Base-by-base conservation (phyloP, 768 basidiomycete species). In the Leucocoprinus leucothites region DNA sequence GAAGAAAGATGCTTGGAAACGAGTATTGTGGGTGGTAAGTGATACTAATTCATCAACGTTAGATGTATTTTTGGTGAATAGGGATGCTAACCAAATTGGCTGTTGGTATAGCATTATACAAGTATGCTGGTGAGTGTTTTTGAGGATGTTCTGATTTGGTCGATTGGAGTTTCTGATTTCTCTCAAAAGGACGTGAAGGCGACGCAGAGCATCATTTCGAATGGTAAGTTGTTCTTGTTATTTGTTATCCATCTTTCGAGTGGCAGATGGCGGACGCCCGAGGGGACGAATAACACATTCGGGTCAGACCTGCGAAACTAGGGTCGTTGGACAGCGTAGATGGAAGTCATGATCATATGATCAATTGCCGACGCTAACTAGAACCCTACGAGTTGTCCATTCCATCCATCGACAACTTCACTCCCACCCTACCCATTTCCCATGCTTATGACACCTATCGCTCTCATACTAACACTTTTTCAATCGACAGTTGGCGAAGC, bases 1-100 rank as follows among this genome's bases (percentile, higher is more conserved):
- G 62, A 78, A 81, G 59, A 84, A 85, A 57, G 87, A 89, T 63
- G 69, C 72, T 26, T 75, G 77, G 16, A 75, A 76, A 53, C 78
- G 89, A 42, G 77, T 77, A 46, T 72, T 91, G 16, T 90, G 83
- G 64, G 77, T 82, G 45, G 86, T 88, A 62, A 67, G 86, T 81
- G 1, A 8, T 19, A 21, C 42, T 18, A 7, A 8, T 25, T 26
- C 22, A 45, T 40, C 7, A 22, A 28, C n/a, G 5, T 1, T 53
- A 6, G 5, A 41, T n/a, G 28, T 8, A 7, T 26, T 14, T 36
- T 48, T 8, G 21, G 24, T 35, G n/a, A n/a, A n/a, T n/a, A n/a
- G n/a, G n/a, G n/a, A 2, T 5, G 13, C 22, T 56, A 28, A 44
- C 22, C 13, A 42, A 48, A 34, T 35, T n/a, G 22, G n/a, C 51